phyloP scores from a whole-genome alignment of 2,329 filamentous ascomycete species.

The Chaetomiaceae sp. region DNA sequence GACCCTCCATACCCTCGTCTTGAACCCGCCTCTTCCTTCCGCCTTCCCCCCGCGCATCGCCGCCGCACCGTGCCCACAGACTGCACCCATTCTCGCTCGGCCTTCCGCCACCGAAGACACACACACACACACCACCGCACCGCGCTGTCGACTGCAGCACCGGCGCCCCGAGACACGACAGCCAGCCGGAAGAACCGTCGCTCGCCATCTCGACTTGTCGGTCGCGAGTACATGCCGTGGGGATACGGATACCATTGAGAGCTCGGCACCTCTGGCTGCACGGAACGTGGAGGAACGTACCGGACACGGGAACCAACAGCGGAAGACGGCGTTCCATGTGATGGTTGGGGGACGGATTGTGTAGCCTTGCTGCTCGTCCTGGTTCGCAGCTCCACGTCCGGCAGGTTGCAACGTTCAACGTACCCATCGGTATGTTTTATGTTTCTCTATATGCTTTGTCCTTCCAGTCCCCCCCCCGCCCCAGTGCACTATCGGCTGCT shows the following conservation, averaged over 20 bases:
- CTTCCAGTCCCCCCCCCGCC: neutral
- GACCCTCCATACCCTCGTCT: constrained; percentile 22
- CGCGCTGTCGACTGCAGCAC: constrained; percentile 8
- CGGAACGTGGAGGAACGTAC: constrained; percentile 27
- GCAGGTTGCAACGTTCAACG: constrained; percentile 27
- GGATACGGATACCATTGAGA: constrained; percentile 15
- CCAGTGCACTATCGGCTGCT: neutral
- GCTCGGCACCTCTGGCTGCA: constrained; percentile 24
- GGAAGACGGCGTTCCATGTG: constrained; percentile 34
- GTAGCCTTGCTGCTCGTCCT: constrained; percentile 37
- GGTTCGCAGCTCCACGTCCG: constrained; percentile 35
- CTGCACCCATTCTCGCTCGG: constrained; percentile 2
- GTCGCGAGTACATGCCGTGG: constrained; percentile 17
- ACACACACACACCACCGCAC: neutral
- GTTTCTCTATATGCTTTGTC: constrained; percentile 15
- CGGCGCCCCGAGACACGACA: constrained; percentile 16
- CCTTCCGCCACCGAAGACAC: constrained; percentile 2
- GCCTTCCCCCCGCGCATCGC: constrained; percentile 9
- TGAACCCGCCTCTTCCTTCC: constrained; percentile 23
- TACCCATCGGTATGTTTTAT: constrained; percentile 37
- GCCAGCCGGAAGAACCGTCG: constrained; percentile 2
- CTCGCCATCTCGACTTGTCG: neutral
- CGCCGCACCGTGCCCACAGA: constrained; percentile 8
- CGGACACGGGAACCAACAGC: constrained; percentile 36
- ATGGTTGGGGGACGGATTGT: constrained; percentile 39